phyloP scores from a whole-genome alignment of 2,329 filamentous ascomycete species.

The Cytospora chrysosperma region DNA sequence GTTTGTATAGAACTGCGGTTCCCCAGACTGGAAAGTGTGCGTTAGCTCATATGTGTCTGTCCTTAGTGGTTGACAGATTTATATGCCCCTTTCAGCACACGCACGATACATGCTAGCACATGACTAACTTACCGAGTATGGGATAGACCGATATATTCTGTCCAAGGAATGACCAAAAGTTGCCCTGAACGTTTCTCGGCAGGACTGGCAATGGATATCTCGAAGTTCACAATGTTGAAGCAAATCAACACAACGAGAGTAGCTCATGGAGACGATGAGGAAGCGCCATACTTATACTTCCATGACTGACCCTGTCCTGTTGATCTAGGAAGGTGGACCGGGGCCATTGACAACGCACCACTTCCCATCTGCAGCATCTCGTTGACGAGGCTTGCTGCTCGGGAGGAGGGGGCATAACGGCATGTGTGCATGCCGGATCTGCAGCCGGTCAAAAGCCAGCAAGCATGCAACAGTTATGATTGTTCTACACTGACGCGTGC shows the following conservation, averaged over 20 bases:
- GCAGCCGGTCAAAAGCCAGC: slow-evolving; percentile 17
- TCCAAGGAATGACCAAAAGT: not conserved
- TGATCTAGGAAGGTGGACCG: slow-evolving; percentile 25
- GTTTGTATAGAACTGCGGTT: slow-evolving; percentile 8
- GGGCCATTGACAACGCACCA: slow-evolving; percentile 26
- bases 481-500: slow-evolving; percentile 7
- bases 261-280: slow-evolving; percentile 8
- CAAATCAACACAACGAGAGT: not conserved
- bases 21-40: not conserved
- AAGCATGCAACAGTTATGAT: not conserved
- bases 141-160: not conserved
- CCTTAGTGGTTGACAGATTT: not conserved
- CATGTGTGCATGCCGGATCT: slow-evolving; percentile 23
- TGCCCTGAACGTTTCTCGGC: not conserved
- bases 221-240: not conserved
- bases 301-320: slow-evolving; percentile 22
- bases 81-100: not conserved
- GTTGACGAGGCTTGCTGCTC: slow-evolving; percentile 25
- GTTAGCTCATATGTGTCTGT: slow-evolving; percentile 10
- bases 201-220: not conserved
- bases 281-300: slow-evolving; percentile 34
- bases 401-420: slow-evolving; percentile 18
- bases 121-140: slow-evolving; percentile 2
- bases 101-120: slow-evolving; percentile 2
- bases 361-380: slow-evolving; percentile 18